Evolutionary conservation across 305 asterid species (phyloP), one percentile per base, ranked within the genome.

Genomic region (Salvia sclarea): DNA sequence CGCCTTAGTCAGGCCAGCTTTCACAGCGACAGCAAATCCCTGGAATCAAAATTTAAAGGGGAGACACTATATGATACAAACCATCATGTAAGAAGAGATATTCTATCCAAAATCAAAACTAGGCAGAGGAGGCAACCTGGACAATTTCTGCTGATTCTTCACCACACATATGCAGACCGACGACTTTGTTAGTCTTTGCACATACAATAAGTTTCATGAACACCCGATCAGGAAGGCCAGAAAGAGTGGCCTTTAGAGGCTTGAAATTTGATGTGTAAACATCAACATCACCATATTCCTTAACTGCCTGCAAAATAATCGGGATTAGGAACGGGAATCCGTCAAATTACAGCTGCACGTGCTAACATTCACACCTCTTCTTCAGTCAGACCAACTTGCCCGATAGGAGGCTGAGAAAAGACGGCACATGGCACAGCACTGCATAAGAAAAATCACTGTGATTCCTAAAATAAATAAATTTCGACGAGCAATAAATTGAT

Each of bases 361-460:
- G 13, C 18, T 54, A 30, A 25, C 50, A 64, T 63, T 58, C 77
- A 70, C 71, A 91, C 98, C 96, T 94, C 84, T 70, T 91, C 96
- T 82, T 94, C 99, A 35, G 92, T 87, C 58, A 89, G 88, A 71
- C 99, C 99, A 72, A 94, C 98, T 82, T 79, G 91, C 43, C 93
- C 91, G 64, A 89, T 91, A 72, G 99, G 98, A 55, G 97, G 98
- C 81, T 91, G 98, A 64, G 97, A 91, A 80, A 91, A 94, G 43
- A 94, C 97, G 7, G 98, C 97, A 74, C 90, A 71, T 47, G 98
- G 96, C 59, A 91, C 90, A 53, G 79, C 84, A 74, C 98, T 94
- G 79, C 77, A 69, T 62, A 76, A 66, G 75, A 67, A 20, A 70
- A 38, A 31, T 13, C 3, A 43, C 18, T n/a, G 52, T 24, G 49